A percentile compares a stretch with the other conserved stretches of the same genome.
Evolutionary conservation across 768 basidiomycete species (phyloP).

Genomic region (Calocybe indica): DNA sequence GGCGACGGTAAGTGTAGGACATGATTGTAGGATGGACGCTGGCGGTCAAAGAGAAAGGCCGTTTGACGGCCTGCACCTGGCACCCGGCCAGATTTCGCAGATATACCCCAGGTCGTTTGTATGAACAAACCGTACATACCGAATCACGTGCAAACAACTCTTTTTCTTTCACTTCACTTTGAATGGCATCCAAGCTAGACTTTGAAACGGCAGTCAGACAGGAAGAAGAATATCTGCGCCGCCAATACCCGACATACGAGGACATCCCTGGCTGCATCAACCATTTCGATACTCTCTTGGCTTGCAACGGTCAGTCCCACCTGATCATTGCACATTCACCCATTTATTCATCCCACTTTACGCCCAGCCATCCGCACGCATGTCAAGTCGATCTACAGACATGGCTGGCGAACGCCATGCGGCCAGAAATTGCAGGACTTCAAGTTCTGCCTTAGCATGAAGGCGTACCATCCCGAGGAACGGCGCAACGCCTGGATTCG

Average conservation of each 20-base stretch:
- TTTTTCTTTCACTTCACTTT: no score
- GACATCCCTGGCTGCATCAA: conserved; percentile 82
- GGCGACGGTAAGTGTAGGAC: conserved; percentile 26
- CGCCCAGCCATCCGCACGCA: conserved; percentile 70
- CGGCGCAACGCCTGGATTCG: conserved; percentile 81
- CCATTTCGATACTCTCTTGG: conserved; percentile 65
- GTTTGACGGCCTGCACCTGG: no score
- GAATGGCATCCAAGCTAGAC: conserved; percentile 35
- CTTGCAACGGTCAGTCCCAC: conserved; percentile 53
- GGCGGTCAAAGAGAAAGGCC: not conserved
- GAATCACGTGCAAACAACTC: not conserved
- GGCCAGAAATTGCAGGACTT: conserved; percentile 80
- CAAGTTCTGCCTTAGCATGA: conserved; percentile 89
- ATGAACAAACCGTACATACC: not conserved
- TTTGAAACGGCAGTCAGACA: conserved; percentile 56
- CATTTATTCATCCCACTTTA: not conserved
- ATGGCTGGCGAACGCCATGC: conserved; percentile 71
- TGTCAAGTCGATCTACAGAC: conserved; percentile 80
- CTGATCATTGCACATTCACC: conserved; percentile 6
- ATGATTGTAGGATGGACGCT: conserved; percentile 10
- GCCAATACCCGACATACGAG: conserved; percentile 64
- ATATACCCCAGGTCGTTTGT: no score
- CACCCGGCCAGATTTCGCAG: no score
- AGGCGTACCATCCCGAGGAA: conserved; percentile 70
- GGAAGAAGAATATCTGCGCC: conserved; percentile 60